These are phyloP conservation scores for Globisporangium cystogenes DNA, from an alignment of 352 stramenopile genomes.

Conservation along the genomic window DNA sequence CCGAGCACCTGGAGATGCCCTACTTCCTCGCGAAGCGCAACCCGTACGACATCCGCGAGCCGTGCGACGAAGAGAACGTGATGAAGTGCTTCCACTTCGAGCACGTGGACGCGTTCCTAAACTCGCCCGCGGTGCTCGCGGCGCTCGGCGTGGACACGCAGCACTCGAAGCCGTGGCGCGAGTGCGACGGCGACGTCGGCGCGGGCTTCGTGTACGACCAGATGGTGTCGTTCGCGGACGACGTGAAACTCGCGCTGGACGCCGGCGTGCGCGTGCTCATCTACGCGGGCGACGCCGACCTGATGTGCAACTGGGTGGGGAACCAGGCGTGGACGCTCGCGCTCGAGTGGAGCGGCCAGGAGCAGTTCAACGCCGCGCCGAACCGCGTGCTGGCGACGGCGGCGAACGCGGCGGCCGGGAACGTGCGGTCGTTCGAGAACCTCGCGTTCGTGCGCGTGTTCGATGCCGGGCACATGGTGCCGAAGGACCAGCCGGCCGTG, in stretches of 20 bases:
- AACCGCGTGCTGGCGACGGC: conserved; percentile 27
- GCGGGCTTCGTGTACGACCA: conserved; percentile 49
- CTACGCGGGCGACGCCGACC: conserved; percentile 95
- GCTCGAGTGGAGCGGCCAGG: conserved; percentile 90
- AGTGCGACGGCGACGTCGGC: conserved; percentile 92
- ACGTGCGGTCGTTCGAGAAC: conserved; percentile 45
- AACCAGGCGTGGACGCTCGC: conserved; percentile 93
- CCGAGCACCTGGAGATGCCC: not conserved
- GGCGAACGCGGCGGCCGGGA: conserved; percentile 22
- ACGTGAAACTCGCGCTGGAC: conserved; percentile 87
- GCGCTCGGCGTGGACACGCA: conserved; percentile 22
- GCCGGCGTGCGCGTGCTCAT: conserved; percentile 79
- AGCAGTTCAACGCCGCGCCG: conserved; percentile 68
- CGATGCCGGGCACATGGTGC: conserved; percentile 94
- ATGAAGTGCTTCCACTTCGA: conserved; percentile 3
- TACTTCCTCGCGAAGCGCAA: conserved; percentile 22
- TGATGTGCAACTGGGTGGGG: conserved; percentile 96
- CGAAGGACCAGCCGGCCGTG: conserved; percentile 88
- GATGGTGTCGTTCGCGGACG: conserved; percentile 20
- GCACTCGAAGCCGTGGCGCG: conserved; percentile 63
- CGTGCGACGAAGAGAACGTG: not conserved
- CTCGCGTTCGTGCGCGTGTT: conserved; percentile 94
- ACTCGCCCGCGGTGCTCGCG: not conserved
- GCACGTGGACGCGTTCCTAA: conserved; percentile 5
- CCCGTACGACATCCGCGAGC: conserved; percentile 50